Percentiles rank a stretch among this genome's conserved stretches.
phyloP scores from a whole-genome alignment of 192 early-diverging fungal species.

The Coemansia sp. region DNA sequence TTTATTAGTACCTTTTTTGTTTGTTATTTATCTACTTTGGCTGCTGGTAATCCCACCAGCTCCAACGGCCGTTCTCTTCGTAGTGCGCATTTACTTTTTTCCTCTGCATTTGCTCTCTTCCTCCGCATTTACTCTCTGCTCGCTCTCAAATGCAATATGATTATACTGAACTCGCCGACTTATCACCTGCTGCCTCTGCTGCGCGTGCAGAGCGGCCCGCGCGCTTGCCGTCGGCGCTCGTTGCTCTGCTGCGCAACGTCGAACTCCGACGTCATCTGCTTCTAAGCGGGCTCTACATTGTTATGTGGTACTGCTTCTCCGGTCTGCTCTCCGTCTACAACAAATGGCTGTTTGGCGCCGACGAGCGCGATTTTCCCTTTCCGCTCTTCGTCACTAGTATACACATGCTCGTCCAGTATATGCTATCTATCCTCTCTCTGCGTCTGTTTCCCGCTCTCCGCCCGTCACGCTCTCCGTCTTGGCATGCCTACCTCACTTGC shows the following conservation, averaged over 20 bases:
- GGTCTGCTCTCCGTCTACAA: slow-evolving; percentile 84
- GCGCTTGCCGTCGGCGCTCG: neutral
- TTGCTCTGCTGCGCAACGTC: slow-evolving; percentile 20
- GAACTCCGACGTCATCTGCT: slow-evolving; percentile 34
- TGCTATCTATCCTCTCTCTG: slow-evolving; percentile 58
- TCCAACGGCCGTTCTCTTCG: neutral
- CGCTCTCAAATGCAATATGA: slow-evolving; percentile 21
- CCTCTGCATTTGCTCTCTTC: slow-evolving; percentile 5
- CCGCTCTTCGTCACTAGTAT: slow-evolving; percentile 83
- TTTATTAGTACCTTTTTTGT: neutral
- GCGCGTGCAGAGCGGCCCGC: neutral
- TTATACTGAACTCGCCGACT: slow-evolving; percentile 44
- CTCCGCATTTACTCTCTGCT: slow-evolving; percentile 1
- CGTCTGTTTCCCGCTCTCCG: slow-evolving; percentile 60
- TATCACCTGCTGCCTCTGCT: slow-evolving; percentile 10
- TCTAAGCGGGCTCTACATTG: slow-evolving; percentile 47
- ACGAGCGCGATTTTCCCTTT: slow-evolving; percentile 78
- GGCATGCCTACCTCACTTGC: slow-evolving; percentile 63
- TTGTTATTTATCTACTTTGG: neutral
- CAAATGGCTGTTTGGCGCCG: slow-evolving; percentile 88
- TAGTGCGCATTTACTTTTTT: neutral
- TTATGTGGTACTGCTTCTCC: slow-evolving; percentile 65
- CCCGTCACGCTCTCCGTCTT: slow-evolving; percentile 58
- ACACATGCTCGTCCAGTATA: slow-evolving; percentile 86
- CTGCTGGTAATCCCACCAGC: neutral